Evolutionary conservation across 768 basidiomycete genomes (phyloP).

Genomic region (Suillus placidus): DNA sequence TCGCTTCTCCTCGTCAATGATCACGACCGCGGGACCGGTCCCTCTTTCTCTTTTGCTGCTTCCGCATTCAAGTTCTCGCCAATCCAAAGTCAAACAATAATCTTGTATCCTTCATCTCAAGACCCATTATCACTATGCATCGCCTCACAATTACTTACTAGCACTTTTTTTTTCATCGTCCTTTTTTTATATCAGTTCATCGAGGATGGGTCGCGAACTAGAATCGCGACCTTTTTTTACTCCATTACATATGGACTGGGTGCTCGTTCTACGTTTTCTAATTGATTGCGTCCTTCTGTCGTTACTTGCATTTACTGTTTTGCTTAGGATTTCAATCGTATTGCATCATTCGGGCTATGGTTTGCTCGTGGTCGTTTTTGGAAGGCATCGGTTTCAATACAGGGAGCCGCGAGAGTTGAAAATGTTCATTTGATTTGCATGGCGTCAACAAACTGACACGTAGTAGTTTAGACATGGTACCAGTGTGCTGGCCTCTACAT

Average conservation of each 20-base stretch:
- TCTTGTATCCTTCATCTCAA: constrained; percentile 26
- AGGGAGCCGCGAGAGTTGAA: too few species aligned
- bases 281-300: constrained; percentile 30
- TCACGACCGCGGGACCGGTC: constrained; percentile 29
- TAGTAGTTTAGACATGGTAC: too few species aligned
- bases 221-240: constrained; percentile 20
- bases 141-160: constrained; percentile 21
- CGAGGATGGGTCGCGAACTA: constrained; percentile 26
- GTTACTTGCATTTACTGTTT: constrained; percentile 37
- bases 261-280: constrained; percentile 29
- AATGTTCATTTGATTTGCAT: too few species aligned
- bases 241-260: constrained; percentile 27
- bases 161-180: constrained; percentile 15
- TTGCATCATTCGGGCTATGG: too few species aligned
- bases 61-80: neutral
- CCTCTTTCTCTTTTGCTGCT: constrained; percentile 7
- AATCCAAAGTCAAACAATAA: constrained; percentile 19
- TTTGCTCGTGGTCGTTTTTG: too few species aligned
- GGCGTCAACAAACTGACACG: too few species aligned
- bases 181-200: constrained; percentile 15
- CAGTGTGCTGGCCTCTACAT: too few species aligned
- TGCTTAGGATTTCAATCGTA: neutral
- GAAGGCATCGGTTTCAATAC: too few species aligned
- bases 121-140: constrained; percentile 36
- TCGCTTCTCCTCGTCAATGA: constrained; percentile 67